Percentiles rank a stretch among this genome's conserved stretches.
Evolutionary conservation across 768 basidiomycete genomes (phyloP).

Genomic region (Tephrocybe sp.): DNA sequence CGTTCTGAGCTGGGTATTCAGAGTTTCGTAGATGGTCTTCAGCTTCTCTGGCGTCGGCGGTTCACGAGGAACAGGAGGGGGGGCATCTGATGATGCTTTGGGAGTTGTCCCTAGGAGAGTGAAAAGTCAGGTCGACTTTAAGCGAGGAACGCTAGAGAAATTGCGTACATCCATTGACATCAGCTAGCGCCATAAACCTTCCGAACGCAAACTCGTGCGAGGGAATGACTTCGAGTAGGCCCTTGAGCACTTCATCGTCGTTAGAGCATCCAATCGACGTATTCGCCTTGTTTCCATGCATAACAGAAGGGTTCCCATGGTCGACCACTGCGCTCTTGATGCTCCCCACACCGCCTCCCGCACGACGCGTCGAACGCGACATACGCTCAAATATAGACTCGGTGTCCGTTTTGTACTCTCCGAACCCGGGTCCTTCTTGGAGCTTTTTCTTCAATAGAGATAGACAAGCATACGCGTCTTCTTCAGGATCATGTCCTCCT

Average conservation of each 20-base stretch:
- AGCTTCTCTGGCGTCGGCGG: slow-evolving; percentile 35
- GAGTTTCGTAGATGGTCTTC: slow-evolving; percentile 35
- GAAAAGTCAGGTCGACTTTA: background rate
- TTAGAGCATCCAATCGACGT: slow-evolving; percentile 70
- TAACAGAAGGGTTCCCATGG: slow-evolving; percentile 76
- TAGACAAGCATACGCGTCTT: slow-evolving; percentile 87
- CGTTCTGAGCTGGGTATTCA: slow-evolving; percentile 59
- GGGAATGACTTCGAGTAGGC: slow-evolving; percentile 53
- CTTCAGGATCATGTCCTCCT: slow-evolving; percentile 91
- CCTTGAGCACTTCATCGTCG: slow-evolving; percentile 79
- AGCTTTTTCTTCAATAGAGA: slow-evolving; percentile 84
- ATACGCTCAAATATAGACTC: slow-evolving; percentile 91
- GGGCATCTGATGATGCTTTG: slow-evolving; percentile 41
- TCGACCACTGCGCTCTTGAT: slow-evolving; percentile 74
- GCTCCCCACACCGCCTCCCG: slow-evolving; percentile 36
- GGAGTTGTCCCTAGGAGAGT: slow-evolving; percentile 55
- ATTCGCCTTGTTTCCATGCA: slow-evolving; percentile 84
- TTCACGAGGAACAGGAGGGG: slow-evolving; percentile 23
- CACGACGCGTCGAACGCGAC: slow-evolving; percentile 43
- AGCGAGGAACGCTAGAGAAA: background rate
- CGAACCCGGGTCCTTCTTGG: slow-evolving; percentile 73
- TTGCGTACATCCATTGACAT: slow-evolving; percentile 73
- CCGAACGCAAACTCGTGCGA: slow-evolving; percentile 83
- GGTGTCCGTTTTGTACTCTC: slow-evolving; percentile 79
- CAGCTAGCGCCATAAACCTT: slow-evolving; percentile 79